Conservation (phyloP, 768 basidiomycete species). For the Boletus rufocinnamomeus region DNA sequence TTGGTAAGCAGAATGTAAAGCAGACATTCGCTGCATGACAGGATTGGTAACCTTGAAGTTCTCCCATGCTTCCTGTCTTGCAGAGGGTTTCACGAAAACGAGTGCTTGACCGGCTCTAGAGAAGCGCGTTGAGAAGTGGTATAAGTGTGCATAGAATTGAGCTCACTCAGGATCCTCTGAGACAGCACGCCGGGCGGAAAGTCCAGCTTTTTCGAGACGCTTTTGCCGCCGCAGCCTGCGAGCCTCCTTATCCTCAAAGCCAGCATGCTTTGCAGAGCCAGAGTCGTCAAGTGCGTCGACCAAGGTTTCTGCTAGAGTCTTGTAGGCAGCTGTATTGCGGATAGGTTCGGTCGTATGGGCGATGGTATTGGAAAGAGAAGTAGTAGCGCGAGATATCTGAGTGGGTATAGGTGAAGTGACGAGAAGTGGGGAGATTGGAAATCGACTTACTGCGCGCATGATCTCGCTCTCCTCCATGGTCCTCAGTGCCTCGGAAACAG, state of each 20-base stretch:
- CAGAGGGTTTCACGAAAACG: conserved; percentile 80
- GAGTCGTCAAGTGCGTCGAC: conserved; percentile 94
- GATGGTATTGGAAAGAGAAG: conserved; percentile 83
- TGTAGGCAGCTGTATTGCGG: conserved; percentile 94
- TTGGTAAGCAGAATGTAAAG: conserved; percentile 72
- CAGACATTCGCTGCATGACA: conserved; percentile 58
- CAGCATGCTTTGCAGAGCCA: conserved; percentile 90
- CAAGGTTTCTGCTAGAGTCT: conserved; percentile 83
- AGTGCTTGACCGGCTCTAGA: conserved; percentile 82
- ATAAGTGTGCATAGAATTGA: not conserved
- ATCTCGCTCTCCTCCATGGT: conserved; percentile 95
- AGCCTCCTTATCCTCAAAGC: conserved; percentile 94
- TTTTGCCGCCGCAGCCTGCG: conserved; percentile 77
- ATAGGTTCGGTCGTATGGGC: conserved; percentile 94
- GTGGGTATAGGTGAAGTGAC: not conserved
- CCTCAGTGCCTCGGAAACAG: conserved; percentile 87
- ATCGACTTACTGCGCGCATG: conserved; percentile 72
- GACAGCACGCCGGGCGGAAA: conserved; percentile 49
- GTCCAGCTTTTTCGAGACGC: conserved; percentile 85
- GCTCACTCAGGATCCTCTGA: conserved; percentile 82
- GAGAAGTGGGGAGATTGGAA: not conserved
- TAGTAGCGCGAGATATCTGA: conserved; percentile 83
- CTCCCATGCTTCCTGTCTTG: conserved; percentile 80
- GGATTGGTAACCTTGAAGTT: conserved; percentile 77
- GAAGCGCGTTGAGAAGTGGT: not conserved